Conservation (phyloP, 2,329 filamentous ascomycete genomes). For the Aspergillus spinulosporus region DNA sequence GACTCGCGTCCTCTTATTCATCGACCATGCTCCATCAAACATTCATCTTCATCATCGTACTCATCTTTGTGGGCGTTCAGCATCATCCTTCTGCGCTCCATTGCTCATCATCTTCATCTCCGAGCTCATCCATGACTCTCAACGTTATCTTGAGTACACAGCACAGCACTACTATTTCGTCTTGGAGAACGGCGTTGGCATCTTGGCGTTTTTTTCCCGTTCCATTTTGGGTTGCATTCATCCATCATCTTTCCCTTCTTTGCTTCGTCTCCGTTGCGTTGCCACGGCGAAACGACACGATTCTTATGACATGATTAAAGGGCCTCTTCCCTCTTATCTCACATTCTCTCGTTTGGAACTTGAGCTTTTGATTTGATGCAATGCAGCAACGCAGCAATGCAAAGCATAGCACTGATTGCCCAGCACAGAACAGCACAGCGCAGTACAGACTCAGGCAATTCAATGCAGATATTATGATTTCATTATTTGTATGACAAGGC, state of each 20-base stretch:
- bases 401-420: background rate
- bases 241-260: background rate
- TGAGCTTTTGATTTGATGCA: background rate
- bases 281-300: constrained; percentile 29
- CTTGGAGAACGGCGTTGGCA: constrained; percentile 24
- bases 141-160: constrained; percentile 8
- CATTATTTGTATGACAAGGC: constrained; percentile 1
- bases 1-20: background rate
- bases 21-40: constrained; percentile 11
- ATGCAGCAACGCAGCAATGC: background rate
- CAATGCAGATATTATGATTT: constrained; percentile 17
- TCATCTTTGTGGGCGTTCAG: constrained; percentile 5
- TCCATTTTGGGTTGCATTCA: constrained; percentile 16
- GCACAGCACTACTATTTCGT: constrained; percentile 1
- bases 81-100: constrained; percentile 11
- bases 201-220: constrained; percentile 25
- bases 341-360: background rate
- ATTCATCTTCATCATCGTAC: constrained; percentile 5
- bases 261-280: background rate
- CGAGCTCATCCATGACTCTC: background rate
- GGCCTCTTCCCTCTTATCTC: constrained; percentile 12
- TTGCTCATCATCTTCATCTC: constrained; percentile 13
- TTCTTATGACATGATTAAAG: constrained; percentile 26
- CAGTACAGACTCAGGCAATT: background rate
- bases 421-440: background rate